Conservation (phyloP, 148 eudicot species). For the Simmondsia chinensis region DNA sequence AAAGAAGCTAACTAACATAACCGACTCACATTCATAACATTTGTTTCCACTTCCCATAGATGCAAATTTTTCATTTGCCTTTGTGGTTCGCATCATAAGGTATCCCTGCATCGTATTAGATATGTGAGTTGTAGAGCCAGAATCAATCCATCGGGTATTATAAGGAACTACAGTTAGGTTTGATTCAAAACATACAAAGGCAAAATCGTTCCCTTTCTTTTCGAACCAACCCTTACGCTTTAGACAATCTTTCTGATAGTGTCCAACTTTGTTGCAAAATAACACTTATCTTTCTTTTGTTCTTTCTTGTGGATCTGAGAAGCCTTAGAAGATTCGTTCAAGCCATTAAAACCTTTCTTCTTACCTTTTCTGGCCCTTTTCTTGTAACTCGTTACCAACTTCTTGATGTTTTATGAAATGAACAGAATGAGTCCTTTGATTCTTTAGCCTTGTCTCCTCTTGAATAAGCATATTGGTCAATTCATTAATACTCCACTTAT, state of each 20-base stretch:
- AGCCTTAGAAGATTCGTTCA: too few relatives aligned
- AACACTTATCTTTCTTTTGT: too few relatives aligned
- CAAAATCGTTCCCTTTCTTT: background rate
- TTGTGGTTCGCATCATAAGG: conserved; percentile 16
- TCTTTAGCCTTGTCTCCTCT: conserved; percentile 12
- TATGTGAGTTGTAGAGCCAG: conserved; percentile 2
- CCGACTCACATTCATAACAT: too few relatives aligned
- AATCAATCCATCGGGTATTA: conserved; percentile 6
- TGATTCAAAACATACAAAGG: conserved; percentile 1
- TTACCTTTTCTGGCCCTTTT: background rate
- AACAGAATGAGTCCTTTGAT: conserved; percentile 7
- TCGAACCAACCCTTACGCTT: background rate
- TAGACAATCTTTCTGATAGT: too few relatives aligned
- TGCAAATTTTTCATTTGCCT: conserved; percentile 2
- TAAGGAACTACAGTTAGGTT: background rate
- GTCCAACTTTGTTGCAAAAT: conserved; percentile 1
- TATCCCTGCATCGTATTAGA: conserved; percentile 10
- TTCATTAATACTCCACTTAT: conserved; percentile 15
- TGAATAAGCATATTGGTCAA: conserved; percentile 8
- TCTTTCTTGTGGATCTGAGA: too few relatives aligned
- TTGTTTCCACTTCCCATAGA: too few relatives aligned
- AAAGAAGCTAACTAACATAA: too few relatives aligned
- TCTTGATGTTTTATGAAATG: background rate
- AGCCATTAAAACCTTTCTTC: background rate
- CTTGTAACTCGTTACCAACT: background rate